phyloP scores from a whole-genome alignment of 306 rosid genomes.

The Vigna nakashimae region DNA sequence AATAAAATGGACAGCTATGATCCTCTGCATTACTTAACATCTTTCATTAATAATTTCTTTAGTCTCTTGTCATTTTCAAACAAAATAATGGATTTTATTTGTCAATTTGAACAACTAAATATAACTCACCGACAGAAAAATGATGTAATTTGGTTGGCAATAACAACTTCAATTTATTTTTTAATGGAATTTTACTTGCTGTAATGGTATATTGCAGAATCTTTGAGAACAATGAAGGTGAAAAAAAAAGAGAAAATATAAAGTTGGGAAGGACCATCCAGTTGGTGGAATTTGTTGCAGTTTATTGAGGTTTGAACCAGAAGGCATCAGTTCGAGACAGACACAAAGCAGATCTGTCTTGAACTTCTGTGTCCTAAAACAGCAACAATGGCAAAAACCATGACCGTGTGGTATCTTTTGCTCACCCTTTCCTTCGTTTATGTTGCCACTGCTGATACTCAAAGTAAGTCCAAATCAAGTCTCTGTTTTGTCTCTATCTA shows the following conservation, averaged over 20 bases:
- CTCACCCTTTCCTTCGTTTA: constrained; percentile 35
- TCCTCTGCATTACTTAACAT: neutral
- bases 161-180: constrained; percentile 4
- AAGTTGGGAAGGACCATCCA: constrained; percentile 38
- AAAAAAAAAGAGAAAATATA: neutral
- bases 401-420: constrained; percentile 28
- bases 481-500: neutral
- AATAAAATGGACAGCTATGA: neutral
- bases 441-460: constrained; percentile 46
- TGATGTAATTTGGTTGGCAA: neutral
- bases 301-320: neutral
- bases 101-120: neutral
- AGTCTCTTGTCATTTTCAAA: neutral
- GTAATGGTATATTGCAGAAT: constrained; percentile 13
- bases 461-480: constrained; percentile 44
- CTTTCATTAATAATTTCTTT: neutral
- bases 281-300: constrained; percentile 44
- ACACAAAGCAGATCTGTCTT: constrained; percentile 40
- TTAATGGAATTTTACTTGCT: constrained; percentile 13
- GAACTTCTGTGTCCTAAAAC: constrained; percentile 22
- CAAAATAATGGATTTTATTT: neutral
- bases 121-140: constrained; percentile 44
- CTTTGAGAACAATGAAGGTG: constrained; percentile 3
- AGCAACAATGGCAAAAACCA: constrained; percentile 57
- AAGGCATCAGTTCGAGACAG: constrained; percentile 43